Percentiles rank a stretch among this genome's conserved stretches.
Conservation (phyloP, 1,139 yeast genomes). For the Kurtzmaniella quercitrusa region DNA sequence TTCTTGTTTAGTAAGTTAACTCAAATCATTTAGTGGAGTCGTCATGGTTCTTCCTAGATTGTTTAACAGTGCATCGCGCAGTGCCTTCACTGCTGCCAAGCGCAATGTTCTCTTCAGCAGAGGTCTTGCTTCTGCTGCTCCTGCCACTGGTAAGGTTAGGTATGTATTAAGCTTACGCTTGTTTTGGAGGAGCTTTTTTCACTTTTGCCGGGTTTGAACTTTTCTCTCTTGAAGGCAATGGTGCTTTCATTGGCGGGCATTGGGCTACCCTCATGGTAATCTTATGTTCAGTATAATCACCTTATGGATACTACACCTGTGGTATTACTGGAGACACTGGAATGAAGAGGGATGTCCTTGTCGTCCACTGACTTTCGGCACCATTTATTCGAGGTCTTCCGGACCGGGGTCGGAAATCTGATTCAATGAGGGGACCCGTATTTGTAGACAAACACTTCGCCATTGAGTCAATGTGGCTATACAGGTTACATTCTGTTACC, state of each 20-base stretch:
- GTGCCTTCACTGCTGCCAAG: conserved; percentile 87
- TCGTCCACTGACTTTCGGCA: background rate
- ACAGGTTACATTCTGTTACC: background rate
- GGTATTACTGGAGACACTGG: no score
- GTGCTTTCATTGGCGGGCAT: background rate
- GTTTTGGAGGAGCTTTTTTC: no score
- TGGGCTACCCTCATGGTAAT: no score
- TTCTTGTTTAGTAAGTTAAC: conserved; percentile 3
- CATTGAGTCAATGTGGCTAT: no score
- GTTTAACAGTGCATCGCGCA: conserved; percentile 84
- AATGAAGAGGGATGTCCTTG: background rate
- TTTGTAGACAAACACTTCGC: no score
- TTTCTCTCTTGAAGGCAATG: background rate
- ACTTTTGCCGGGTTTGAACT: no score
- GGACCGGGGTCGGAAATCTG: background rate
- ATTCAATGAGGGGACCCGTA: no score
- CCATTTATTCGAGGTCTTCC: background rate
- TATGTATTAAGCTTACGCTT: no score
- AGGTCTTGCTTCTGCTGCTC: conserved; percentile 85
- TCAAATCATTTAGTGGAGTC: conserved; percentile 9
- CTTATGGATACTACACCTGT: background rate
- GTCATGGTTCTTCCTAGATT: conserved; percentile 82
- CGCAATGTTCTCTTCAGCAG: conserved; percentile 74
- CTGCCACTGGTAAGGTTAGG: conserved; percentile 86
- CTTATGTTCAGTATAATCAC: background rate